Evolutionary conservation across 2,329 filamentous ascomycete species (phyloP).

Genomic region (Helotiales sp.): DNA sequence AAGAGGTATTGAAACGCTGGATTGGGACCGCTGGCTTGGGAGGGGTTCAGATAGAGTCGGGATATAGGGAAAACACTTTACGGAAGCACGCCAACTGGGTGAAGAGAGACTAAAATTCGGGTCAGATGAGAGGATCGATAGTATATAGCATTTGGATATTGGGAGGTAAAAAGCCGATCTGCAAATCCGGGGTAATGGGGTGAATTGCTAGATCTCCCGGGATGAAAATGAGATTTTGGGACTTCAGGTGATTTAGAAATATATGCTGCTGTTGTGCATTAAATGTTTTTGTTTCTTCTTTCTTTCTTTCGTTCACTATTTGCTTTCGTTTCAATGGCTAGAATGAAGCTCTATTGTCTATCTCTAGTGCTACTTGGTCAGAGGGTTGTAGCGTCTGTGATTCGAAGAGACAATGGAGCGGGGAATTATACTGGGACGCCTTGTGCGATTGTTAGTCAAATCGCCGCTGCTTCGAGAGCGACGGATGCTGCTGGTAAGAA

Average conservation of each 20-base stretch:
- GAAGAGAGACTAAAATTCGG: too few species aligned
- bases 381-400: not conserved
- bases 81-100: too few species aligned
- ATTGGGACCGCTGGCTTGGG: not conserved
- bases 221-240: not conserved
- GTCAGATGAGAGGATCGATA: too few species aligned
- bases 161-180: not conserved
- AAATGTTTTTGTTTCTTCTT: not conserved
- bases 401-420: not conserved
- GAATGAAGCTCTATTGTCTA: not conserved
- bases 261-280: not conserved
- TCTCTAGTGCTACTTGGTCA: not conserved
- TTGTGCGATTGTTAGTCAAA: constrained; percentile 18
- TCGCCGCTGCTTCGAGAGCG: constrained; percentile 6
- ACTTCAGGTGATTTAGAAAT: not conserved
- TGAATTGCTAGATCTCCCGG: not conserved
- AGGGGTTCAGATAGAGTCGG: not conserved
- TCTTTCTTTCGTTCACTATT: not conserved
- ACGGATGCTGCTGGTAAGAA: not conserved
- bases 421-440: constrained; percentile 6
- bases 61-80: not conserved
- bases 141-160: too few species aligned
- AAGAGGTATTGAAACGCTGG: not conserved
- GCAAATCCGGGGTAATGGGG: not conserved
- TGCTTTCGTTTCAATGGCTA: not conserved